Base-by-base conservation (phyloP, 192 early-diverging fungal species). In the Umbelopsis sp. region DNA sequence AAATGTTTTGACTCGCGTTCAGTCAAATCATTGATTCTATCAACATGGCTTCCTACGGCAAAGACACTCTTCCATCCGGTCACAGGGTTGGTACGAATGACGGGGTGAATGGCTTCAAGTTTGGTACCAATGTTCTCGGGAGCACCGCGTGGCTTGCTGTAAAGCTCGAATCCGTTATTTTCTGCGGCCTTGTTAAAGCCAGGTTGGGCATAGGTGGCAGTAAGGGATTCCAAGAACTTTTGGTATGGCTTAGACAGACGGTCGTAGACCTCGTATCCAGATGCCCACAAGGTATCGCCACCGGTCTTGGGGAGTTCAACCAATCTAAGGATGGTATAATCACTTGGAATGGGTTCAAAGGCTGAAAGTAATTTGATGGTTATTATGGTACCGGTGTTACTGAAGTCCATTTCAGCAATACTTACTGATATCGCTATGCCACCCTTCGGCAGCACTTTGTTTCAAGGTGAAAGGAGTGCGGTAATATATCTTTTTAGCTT, bases 1-100 rank as follows among this genome's bases (percentile, higher is more conserved):
- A 84, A 71, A 33, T 73, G 49, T 46, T 78, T 81, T 35, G 70
- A 73, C 68, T 84, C 82, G n/a, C 67, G 48, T 13, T 83, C 75
- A 8, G 70, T 69, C 6, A 84, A 55, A 3, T 68, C 82, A 22
- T 77, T 74, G 61, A 84, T 83, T 45, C 64, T 64, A 7, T 53
- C 71, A 22, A 65, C 50, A 27, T 66, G 76, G 22, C 22, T 41
- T 4, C 61, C 67, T 25, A 70, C 66, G 18, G 65, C 64, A n/a
- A 67, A 81, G 20, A 82, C 65, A 21, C 72, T 73, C 72, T 84
- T 84, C 83, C 83, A 84, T 15, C 83, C 82, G 2, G 83, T 84
- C n/a, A 84, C 79, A 20, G 83, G 83, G 73, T 84, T 85, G 12
- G 83, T 84, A 3, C 83, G 78, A 22, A 84, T 70, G 46, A 84